A percentile compares a stretch with the other conserved stretches of the same genome.
Conservation (phyloP, 1,284 basidiomycete genomes). For the Ceratobasidium papillatum region DNA sequence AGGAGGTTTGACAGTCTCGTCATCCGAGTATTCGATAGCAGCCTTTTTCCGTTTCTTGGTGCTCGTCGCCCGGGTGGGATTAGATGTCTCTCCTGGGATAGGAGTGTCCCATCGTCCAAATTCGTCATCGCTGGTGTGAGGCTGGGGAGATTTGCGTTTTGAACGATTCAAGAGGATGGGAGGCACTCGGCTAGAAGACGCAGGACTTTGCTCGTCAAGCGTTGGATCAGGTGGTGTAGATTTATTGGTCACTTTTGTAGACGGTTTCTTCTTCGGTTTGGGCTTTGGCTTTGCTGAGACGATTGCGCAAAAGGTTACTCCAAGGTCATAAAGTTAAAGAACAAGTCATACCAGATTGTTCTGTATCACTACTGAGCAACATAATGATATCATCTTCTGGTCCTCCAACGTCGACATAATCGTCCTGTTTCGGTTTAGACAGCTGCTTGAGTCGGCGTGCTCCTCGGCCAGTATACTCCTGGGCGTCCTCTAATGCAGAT, state of each 20-base stretch:
- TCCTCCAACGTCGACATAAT: constrained; percentile 35
- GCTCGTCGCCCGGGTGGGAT: neutral
- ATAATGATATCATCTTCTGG: constrained; percentile 33
- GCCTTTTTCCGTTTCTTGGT: constrained; percentile 23
- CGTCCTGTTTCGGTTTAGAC: constrained; percentile 9
- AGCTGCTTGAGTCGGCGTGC: constrained; percentile 26
- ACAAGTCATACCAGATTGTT: constrained; percentile 6
- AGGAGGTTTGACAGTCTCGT: neutral
- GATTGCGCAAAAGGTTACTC: neutral
- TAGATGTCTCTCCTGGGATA: constrained; percentile 6
- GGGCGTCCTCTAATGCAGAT: constrained; percentile 34
- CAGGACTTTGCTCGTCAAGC: neutral
- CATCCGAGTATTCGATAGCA: neutral
- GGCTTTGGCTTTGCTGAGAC: constrained; percentile 11
- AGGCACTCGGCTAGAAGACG: neutral
- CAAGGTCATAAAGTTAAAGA: neutral
- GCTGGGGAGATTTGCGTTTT: constrained; percentile 20
- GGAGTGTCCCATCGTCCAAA: constrained; percentile 25
- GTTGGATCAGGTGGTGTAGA: neutral
- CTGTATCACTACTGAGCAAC: constrained; percentile 27
- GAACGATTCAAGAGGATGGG: neutral
- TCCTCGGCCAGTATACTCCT: constrained; percentile 36
- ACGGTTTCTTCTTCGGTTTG: constrained; percentile 29
- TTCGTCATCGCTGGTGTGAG: constrained; percentile 19
- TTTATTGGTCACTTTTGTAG: neutral